Base-by-base conservation (phyloP, 768 basidiomycete genomes). In the Gymnopilus dilepis region DNA sequence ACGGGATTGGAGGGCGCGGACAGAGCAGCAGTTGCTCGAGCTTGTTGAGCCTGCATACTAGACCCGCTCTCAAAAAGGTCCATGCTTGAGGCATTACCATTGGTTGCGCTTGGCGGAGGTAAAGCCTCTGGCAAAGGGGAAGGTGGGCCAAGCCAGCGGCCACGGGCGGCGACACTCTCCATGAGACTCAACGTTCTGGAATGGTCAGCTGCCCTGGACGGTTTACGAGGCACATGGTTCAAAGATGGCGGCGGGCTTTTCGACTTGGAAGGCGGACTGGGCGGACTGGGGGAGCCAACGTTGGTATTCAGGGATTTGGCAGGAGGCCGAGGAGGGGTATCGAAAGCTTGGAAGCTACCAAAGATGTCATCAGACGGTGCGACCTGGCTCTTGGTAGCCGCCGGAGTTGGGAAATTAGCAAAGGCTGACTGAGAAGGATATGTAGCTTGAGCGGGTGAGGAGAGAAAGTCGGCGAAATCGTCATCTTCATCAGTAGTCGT, bases 101-200 rank as follows among this genome's bases (percentile, higher is more conserved):
- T 58, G 21, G 64, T 34, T 31, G 69, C 56, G 24, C 53, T 56
- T 3, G 72, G 69, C 15, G 78, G 80, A 26, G 77, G 78, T 28
- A 83, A 63, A 1, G 77, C 74, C 50, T 78, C 73, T 8, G 81
- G 81, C 0, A 79, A 68, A 2, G 82, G 82, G 8, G 84, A 80
- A 0, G 80, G 74, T n/a, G 83, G 83, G 34, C 76, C 76, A 8
- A 80, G 78, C 82, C 81, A 84, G 26, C 73, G 74, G n/a, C 80
- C 80, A 13, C 78, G 77, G 3, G 85, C 73, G 7, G 86, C 86
- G 7, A 85, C 89, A 15, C 72, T 75, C 62, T 86, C 81, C 65
- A 91, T 70, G 24, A 91, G 76, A 62, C 78, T 86, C 61, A 82
- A 72, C 1, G 88, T 86, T 38, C 88, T 84, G 59, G 80, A 77